Percentiles rank a stretch among this genome's conserved stretches.
Conservation (phyloP, 306 rosid species). For the Argentina anserina region DNA sequence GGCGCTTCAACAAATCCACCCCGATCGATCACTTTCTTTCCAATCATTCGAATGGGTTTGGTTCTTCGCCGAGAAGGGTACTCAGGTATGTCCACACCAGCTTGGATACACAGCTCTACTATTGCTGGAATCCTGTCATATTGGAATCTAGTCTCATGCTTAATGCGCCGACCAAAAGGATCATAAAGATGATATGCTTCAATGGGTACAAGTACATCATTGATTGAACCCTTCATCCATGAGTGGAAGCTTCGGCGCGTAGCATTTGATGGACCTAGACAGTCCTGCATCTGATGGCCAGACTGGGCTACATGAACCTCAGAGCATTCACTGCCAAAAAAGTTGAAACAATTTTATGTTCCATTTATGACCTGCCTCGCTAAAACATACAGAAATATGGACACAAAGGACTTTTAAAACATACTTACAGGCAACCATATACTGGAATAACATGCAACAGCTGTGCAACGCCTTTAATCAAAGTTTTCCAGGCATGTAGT, state of each 20-base stretch:
- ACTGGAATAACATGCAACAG: conserved; percentile 75
- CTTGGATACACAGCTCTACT: conserved; percentile 95
- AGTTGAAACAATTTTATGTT: conserved; percentile 14
- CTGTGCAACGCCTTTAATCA: conserved; percentile 75
- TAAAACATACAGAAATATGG: background rate
- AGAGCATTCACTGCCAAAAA: conserved; percentile 80
- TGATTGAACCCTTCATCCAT: conserved; percentile 88
- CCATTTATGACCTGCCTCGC: background rate
- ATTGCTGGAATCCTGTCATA: conserved; percentile 91
- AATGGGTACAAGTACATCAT: conserved; percentile 75
- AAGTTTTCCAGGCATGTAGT: conserved; percentile 77
- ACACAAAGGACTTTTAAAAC: background rate
- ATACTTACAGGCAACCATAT: conserved; percentile 76
- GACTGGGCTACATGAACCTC: conserved; percentile 76
- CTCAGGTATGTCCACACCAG: conserved; percentile 88
- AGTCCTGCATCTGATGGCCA: conserved; percentile 68
- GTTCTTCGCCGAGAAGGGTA: conserved; percentile 94
- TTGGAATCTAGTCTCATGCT: conserved; percentile 76
- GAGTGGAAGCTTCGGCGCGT: conserved; percentile 69
- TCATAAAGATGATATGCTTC: conserved; percentile 89
- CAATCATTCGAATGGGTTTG: conserved; percentile 68
- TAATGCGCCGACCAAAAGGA: conserved; percentile 86
- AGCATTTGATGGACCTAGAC: conserved; percentile 54
- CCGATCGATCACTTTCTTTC: conserved; percentile 66
- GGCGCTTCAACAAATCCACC: conserved; percentile 79